Percentiles rank a stretch among this genome's conserved stretches.
phyloP scores from a whole-genome alignment of 1,284 basidiomycete genomes.

The Papiliotrema laurentii region DNA sequence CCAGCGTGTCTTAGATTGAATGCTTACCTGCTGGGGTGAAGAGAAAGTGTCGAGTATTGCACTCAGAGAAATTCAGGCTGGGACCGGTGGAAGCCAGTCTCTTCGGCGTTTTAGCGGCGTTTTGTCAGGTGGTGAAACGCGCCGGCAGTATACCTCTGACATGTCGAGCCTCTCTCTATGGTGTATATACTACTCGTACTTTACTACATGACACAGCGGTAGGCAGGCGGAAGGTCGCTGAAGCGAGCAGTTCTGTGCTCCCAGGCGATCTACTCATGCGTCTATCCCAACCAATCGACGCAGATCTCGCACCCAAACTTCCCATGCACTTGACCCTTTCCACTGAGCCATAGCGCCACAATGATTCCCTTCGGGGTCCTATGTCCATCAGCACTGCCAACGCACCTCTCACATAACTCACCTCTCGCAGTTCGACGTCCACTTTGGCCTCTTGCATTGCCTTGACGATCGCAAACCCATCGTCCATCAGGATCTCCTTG shows the following conservation, averaged over 20 bases:
- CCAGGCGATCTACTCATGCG: no score
- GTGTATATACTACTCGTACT: no score
- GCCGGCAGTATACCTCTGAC: neutral
- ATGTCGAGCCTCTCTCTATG: no score
- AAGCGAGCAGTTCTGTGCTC: neutral
- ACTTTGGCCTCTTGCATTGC: slow-evolving; percentile 33
- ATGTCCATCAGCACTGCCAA: neutral
- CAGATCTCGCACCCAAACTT: slow-evolving; percentile 1
- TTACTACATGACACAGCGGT: no score
- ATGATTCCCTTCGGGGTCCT: slow-evolving; percentile 7
- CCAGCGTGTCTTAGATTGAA: neutral
- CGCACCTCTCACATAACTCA: slow-evolving; percentile 4
- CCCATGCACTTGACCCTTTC: slow-evolving; percentile 6
- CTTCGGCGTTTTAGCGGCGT: neutral
- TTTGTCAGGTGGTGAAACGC: neutral
- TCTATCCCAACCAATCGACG: neutral
- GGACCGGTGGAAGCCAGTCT: neutral
- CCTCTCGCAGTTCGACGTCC: slow-evolving; percentile 16
- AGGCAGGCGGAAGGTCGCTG: neutral
- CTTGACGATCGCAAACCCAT: slow-evolving; percentile 23
- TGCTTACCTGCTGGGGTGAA: slow-evolving; percentile 10
- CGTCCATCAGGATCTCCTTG: slow-evolving; percentile 32
- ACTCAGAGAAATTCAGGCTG: neutral
- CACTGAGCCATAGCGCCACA: slow-evolving; percentile 8
- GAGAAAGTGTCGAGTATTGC: slow-evolving; percentile 1